Evolutionary conservation across 139 green algal species (phyloP), one percentile per base, ranked within the genome.

Genomic region (Picochlorum sp.): DNA sequence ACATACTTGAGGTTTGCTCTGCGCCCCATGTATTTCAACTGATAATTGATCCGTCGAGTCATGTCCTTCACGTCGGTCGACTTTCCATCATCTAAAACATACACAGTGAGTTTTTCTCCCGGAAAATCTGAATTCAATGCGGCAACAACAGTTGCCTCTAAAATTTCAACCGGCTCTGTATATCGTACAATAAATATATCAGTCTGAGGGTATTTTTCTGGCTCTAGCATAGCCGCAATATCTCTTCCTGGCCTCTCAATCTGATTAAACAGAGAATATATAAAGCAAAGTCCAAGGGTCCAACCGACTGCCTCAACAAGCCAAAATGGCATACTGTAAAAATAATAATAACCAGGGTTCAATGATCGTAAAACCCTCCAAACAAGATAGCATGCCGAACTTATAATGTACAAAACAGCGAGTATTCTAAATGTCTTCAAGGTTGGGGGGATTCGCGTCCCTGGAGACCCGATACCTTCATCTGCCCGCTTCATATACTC

Each of bases 51-150:
- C 24, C 30, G 20, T 23, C n/a, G 24, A n/a, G 68, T 58, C 14
- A 61, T 30, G 26, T 49, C 30, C 4, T 54, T 44, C 52, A 73
- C 45, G 0, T 63, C 59, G 5, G 23, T 20, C 4, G 56, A 45
- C 13, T n/a, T 13, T 13, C 26, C 34, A 52, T 73, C 67, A n/a
- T 73, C 67, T 45, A 69, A 46, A 4, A 73, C 38, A 21, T 50
- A 34, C n/a, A 73, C 65, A 0, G 30, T 67, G 14, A 72, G 56
- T n/a, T 69, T 69, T 45, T 20, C 18, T 32, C 45, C 45, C 4
- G 67, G 67, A 30, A 47, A 73, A 28, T 73, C 59, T 30, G 59
- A 18, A 46, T 69, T 73, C 24, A 73, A 56, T 3, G 67, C 59
- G 3, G 67, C 67, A 21, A 73, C 38, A 28, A 47, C 58, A 6